Conservation (phyloP, 371 early-diverging fungal species). For the Actinomucor elegans region DNA sequence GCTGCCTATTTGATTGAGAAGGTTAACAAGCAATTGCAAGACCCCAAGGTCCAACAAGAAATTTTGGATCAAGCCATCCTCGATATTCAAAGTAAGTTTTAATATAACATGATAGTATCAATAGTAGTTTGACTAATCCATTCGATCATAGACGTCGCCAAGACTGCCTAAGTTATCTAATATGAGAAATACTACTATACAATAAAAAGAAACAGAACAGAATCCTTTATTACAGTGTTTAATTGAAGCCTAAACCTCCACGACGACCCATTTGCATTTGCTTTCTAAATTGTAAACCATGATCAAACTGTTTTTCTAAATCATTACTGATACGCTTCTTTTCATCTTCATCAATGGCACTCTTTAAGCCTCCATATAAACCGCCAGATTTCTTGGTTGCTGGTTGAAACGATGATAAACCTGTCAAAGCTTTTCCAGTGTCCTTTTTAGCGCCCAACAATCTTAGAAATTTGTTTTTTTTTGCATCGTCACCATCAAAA, state of each 20-base stretch:
- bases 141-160: conserved; percentile 30
- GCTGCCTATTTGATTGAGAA: conserved; percentile 83
- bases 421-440: neutral
- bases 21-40: conserved; percentile 77
- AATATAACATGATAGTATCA: neutral
- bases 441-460: conserved; percentile 47
- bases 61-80: conserved; percentile 56
- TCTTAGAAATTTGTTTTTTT: conserved; percentile 48
- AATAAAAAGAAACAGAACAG: neutral
- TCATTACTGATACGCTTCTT: conserved; percentile 33
- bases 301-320: conserved; percentile 46
- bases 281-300: conserved; percentile 46
- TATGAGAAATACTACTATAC: neutral
- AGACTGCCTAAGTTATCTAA: conserved; percentile 21
- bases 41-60: conserved; percentile 74
- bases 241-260: conserved; percentile 48
- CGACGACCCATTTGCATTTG: conserved; percentile 46
- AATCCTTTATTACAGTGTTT: conserved; percentile 6
- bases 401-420: conserved; percentile 5
- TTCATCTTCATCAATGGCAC: conserved; percentile 49
- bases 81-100: conserved; percentile 52
- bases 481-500: conserved; percentile 45
- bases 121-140: too few species aligned
- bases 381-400: conserved; percentile 34
- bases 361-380: conserved; percentile 40